Percentiles rank a stretch among this genome's conserved stretches.
phyloP scores from a whole-genome alignment of 1,139 yeast genomes.

The Wickerhamomyces sp. region DNA sequence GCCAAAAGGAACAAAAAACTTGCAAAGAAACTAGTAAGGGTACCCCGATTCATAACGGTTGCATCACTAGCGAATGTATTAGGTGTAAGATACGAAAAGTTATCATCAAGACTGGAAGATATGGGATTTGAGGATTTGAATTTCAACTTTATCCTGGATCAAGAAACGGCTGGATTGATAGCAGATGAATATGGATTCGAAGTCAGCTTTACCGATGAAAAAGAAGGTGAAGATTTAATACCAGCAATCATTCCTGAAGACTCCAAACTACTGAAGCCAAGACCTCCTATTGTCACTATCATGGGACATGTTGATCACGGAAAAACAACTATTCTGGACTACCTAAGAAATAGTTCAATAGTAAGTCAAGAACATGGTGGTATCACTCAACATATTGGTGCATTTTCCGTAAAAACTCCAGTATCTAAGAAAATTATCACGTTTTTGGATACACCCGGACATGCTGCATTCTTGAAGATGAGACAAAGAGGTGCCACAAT shows the following conservation, averaged over 20 bases:
- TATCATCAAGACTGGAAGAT: conserved; percentile 52
- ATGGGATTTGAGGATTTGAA: conserved; percentile 76
- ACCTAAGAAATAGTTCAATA: conserved; percentile 75
- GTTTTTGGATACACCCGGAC: conserved; percentile 96
- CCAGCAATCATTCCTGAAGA: conserved; percentile 52
- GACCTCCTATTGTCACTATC: conserved; percentile 94
- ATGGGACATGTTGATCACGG: conserved; percentile 99
- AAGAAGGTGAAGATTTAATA: conserved; percentile 39
- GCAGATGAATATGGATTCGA: conserved; percentile 88
- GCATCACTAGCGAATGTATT: conserved; percentile 66
- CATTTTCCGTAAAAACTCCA: conserved; percentile 81
- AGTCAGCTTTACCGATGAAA: conserved; percentile 39
- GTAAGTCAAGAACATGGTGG: conserved; percentile 92
- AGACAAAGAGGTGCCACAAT: conserved; percentile 94
- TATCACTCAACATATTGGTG: conserved; percentile 97
- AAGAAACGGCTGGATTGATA: conserved; percentile 77
- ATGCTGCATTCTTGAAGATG: conserved; percentile 94
- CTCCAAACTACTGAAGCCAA: conserved; percentile 43
- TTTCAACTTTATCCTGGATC: conserved; percentile 77
- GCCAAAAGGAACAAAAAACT: conserved; percentile 1
- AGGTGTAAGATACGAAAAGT: conserved; percentile 54
- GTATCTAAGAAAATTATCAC: conserved; percentile 72
- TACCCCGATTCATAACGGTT: conserved; percentile 23
- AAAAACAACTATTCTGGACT: conserved; percentile 88
- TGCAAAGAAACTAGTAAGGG: conserved; percentile 1